Conservation (phyloP, 768 basidiomycete genomes). For the Royoungia palumana region DNA sequence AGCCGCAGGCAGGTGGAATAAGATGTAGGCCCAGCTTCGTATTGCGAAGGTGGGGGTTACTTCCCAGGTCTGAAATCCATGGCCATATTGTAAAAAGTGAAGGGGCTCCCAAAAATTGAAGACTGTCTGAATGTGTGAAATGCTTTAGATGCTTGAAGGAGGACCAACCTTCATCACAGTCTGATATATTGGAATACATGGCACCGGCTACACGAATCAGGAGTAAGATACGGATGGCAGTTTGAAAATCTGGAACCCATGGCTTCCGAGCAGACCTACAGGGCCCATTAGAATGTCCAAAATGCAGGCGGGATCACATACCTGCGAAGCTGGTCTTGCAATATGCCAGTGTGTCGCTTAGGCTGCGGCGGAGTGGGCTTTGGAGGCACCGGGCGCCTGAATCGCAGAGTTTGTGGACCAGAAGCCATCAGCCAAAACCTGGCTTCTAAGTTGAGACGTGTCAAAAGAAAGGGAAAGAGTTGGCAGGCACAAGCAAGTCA, state of each 20-base stretch:
- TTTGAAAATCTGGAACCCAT: conserved; percentile 81
- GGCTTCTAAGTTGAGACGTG: background rate
- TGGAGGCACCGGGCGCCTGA: conserved; percentile 42
- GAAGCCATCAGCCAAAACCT: conserved; percentile 34
- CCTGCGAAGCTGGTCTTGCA: conserved; percentile 82
- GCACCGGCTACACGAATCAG: conserved; percentile 78
- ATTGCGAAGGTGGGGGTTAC: conserved; percentile 88
- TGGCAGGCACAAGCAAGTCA: background rate
- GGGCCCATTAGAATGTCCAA: conserved; percentile 7
- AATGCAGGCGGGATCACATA: conserved; percentile 22
- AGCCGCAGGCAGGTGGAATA: conserved; percentile 72
- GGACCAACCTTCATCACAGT: conserved; percentile 89
- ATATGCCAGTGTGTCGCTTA: conserved; percentile 59
- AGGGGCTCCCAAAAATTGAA: conserved; percentile 99
- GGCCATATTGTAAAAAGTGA: conserved; percentile 82
- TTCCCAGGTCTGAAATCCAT: conserved; percentile 99
- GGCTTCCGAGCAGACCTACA: conserved; percentile 66
- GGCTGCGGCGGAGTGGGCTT: conserved; percentile 27
- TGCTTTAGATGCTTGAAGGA: background rate
- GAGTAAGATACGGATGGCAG: conserved; percentile 80
- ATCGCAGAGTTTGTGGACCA: conserved; percentile 48
- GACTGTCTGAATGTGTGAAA: conserved; percentile 47
- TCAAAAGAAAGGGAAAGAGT: background rate
- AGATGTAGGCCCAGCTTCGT: conserved; percentile 91
- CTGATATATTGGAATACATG: conserved; percentile 93